Evolutionary conservation across 306 rosid genomes (phyloP).

Genomic region (Pueraria montana): DNA sequence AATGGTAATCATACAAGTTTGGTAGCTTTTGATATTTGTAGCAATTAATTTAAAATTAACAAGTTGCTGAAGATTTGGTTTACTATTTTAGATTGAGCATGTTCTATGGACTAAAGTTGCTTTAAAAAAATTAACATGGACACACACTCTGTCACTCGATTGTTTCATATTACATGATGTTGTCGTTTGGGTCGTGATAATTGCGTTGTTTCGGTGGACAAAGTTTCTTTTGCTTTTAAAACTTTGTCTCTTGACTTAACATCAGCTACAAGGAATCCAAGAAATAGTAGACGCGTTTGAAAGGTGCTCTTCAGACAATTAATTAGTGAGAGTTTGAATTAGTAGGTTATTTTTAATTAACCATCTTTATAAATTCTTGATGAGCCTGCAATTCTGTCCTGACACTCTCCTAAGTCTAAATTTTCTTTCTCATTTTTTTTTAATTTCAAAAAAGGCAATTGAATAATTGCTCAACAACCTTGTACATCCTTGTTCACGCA

Average conservation of each 20-base stretch:
- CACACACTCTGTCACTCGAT: constrained; percentile 18
- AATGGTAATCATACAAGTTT: constrained; percentile 15
- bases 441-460: no score
- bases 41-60: background rate
- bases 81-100: constrained; percentile 38
- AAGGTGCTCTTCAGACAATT: background rate
- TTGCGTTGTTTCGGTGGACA: constrained; percentile 55
- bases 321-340: no score
- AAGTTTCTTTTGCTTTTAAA: constrained; percentile 51
- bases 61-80: constrained; percentile 17
- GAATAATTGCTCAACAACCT: no score
- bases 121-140: constrained; percentile 41
- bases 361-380: no score
- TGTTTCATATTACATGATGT: constrained; percentile 53
- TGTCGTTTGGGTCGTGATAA: constrained; percentile 58
- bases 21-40: background rate
- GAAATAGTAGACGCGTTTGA: constrained; percentile 28
- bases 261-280: constrained; percentile 57
- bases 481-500: no score
- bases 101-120: constrained; percentile 50
- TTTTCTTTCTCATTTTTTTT: no score
- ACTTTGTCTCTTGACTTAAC: constrained; percentile 19
- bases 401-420: no score
- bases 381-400: no score
- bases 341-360: no score